Conservation (phyloP, 2,329 filamentous ascomycete species). For the Pseudogymnoascus sp. region DNA sequence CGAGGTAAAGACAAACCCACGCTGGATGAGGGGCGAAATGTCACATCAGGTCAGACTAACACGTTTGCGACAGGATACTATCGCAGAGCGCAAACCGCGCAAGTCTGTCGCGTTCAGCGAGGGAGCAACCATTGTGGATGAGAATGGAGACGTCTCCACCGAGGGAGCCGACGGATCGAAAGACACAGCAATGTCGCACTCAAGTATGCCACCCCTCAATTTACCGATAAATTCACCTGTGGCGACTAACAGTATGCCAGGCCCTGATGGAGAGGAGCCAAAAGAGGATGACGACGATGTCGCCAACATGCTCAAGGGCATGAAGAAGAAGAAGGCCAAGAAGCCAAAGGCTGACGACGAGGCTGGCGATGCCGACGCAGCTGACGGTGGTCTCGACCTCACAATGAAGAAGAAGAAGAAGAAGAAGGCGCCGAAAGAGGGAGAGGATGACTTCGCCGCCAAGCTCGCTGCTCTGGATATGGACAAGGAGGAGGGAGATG, state of each 20-base stretch:
- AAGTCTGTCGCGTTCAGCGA: conserved; percentile 94
- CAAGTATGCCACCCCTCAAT: conserved; percentile 54
- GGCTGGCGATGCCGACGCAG: conserved; percentile 44
- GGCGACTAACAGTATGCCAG: conserved; percentile 38
- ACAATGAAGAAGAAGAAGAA: conserved; percentile 18
- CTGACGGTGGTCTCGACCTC: conserved; percentile 41
- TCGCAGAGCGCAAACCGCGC: conserved; percentile 60
- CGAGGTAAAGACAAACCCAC: conserved; percentile 22
- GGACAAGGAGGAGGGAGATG: conserved; percentile 10
- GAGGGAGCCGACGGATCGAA: conserved; percentile 64
- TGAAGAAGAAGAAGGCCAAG: conserved; percentile 86
- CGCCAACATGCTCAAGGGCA: conserved; percentile 58
- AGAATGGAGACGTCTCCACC: conserved; percentile 77
- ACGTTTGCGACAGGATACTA: conserved; percentile 20
- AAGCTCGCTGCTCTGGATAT: conserved; percentile 27
- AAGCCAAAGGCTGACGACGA: conserved; percentile 60
- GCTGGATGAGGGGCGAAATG: conserved; percentile 3
- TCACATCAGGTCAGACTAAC: background rate
- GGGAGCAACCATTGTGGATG: conserved; percentile 78
- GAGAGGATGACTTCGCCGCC: conserved; percentile 25
- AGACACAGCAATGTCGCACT: conserved; percentile 74
- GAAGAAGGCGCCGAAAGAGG: conserved; percentile 9
- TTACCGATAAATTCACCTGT: conserved; percentile 46
- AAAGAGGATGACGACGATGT: conserved; percentile 45
- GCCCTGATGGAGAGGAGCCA: conserved; percentile 28